Evolutionary conservation across 441 rosid genomes (phyloP).

Genomic region (Aquilaria agallochum): DNA sequence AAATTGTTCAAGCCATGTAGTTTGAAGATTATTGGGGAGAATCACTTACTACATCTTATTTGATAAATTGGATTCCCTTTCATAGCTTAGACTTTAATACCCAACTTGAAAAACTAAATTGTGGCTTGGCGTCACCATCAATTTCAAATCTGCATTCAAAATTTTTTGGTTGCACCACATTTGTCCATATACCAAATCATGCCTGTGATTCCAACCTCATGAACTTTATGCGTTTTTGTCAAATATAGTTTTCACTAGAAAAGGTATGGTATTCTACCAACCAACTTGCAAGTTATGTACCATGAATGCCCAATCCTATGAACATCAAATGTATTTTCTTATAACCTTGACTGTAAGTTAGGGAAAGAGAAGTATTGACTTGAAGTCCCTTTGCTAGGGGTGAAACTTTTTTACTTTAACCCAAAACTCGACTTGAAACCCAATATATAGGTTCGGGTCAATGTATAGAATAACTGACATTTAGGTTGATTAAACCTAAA

Average conservation of each 20-base stretch:
- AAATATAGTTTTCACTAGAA: slow-evolving; percentile 5
- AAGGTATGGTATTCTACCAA: slow-evolving; percentile 7
- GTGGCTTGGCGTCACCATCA: background rate
- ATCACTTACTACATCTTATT: background rate
- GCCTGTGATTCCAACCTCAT: background rate
- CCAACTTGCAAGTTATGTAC: background rate
- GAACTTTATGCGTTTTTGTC: slow-evolving; percentile 11
- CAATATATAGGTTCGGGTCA: too few relatives aligned
- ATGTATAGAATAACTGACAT: too few relatives aligned
- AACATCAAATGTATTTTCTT: background rate
- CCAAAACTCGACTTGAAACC: too few relatives aligned
- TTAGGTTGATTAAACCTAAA: too few relatives aligned
- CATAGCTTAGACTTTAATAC: background rate
- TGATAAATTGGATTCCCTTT: background rate
- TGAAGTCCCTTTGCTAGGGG: background rate
- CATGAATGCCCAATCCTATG: slow-evolving; percentile 5
- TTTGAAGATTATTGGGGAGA: slow-evolving; percentile 5
- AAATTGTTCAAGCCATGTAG: background rate
- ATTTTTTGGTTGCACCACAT: background rate
- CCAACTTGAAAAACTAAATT: background rate
- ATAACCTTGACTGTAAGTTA: background rate
- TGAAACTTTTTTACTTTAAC: too few relatives aligned
- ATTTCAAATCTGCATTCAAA: background rate
- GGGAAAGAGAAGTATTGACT: background rate
- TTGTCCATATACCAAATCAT: slow-evolving; percentile 3